Conservation (phyloP, 2,329 filamentous ascomycete species). For the Sporothrix pseudoabietina region DNA sequence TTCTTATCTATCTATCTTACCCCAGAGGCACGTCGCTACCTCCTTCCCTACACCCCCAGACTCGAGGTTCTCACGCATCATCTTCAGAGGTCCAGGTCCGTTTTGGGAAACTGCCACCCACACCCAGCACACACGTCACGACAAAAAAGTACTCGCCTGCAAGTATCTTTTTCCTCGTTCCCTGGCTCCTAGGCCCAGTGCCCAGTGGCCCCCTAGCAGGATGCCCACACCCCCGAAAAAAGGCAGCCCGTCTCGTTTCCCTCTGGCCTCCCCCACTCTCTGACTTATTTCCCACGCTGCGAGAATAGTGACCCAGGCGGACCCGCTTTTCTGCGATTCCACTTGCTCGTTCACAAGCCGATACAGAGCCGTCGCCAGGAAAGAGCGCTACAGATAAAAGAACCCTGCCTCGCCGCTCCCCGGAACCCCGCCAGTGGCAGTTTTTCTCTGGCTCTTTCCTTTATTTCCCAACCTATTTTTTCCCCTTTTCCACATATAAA, state of each 20-base stretch:
- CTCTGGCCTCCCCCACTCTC: conserved; percentile 30
- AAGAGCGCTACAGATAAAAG: conserved; percentile 31
- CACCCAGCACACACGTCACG: conserved; percentile 19
- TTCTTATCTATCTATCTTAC: conserved; percentile 19
- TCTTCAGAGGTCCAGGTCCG: background rate
- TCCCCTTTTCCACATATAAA: conserved; percentile 30
- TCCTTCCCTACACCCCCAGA: background rate
- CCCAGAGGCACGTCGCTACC: conserved; percentile 12
- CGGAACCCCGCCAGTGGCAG: conserved; percentile 30
- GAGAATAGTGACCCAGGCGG: conserved; percentile 17
- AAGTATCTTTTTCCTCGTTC: conserved; percentile 9
- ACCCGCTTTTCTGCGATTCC: conserved; percentile 26
- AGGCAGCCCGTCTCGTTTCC: conserved; percentile 22
- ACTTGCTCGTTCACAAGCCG: conserved; percentile 29
- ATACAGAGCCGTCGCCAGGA: conserved; percentile 25
- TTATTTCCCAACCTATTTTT: conserved; percentile 26
- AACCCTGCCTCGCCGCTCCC: conserved; percentile 31
- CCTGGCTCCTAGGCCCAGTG: background rate
- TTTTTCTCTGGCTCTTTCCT: conserved; percentile 16
- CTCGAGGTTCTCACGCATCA: background rate
- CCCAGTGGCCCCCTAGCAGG: background rate
- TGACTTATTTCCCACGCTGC: conserved; percentile 30
- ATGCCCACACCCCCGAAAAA: conserved; percentile 26
- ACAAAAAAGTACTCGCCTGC: conserved; percentile 4
- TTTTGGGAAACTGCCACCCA: conserved; percentile 17